These are phyloP conservation scores for Zygotorulaspora mrakii DNA, from an alignment of 1,139 yeast genomes.

Conservation along the genomic window DNA sequence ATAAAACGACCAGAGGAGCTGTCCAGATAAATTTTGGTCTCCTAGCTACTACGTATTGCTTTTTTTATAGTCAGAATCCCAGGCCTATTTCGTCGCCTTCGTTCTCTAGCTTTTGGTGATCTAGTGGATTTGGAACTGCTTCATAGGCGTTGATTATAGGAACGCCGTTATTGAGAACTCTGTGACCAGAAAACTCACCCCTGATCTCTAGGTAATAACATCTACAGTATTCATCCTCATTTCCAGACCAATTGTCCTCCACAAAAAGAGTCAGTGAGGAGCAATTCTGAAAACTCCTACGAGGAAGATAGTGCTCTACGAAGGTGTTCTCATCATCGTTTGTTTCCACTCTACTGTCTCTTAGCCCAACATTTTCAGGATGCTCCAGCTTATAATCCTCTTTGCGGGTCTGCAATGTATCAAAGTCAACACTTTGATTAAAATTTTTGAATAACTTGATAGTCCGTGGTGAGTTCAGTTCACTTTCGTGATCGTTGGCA, in stretches of 20 bases:
- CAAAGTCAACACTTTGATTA: conserved; percentile 65
- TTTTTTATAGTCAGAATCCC: conserved; percentile 12
- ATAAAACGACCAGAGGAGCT: too few species aligned
- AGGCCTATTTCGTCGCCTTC: conserved; percentile 18
- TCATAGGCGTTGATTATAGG: conserved; percentile 69
- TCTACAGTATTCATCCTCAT: conserved; percentile 57
- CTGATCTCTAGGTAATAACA: conserved; percentile 73
- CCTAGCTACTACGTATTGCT: not conserved
- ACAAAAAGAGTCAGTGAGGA: conserved; percentile 64
- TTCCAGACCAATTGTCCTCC: conserved; percentile 55
- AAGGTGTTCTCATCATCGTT: conserved; percentile 52
- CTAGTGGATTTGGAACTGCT: conserved; percentile 89
- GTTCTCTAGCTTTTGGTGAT: conserved; percentile 55
- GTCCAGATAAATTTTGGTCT: too few species aligned
- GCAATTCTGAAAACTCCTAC: conserved; percentile 70
- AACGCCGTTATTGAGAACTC: conserved; percentile 44
- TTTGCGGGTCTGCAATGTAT: conserved; percentile 48
- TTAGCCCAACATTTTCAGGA: conserved; percentile 57
- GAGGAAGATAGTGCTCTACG: conserved; percentile 78
- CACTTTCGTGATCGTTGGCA: conserved; percentile 43
- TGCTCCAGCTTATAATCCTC: conserved; percentile 57
- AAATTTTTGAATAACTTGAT: conserved; percentile 70
- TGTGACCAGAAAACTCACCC: conserved; percentile 63
- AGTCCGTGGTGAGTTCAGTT: conserved; percentile 58
- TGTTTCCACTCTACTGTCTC: conserved; percentile 33